Base-by-base conservation (phyloP, 2,329 filamentous ascomycete genomes). In the Fusarium bactridioides region DNA sequence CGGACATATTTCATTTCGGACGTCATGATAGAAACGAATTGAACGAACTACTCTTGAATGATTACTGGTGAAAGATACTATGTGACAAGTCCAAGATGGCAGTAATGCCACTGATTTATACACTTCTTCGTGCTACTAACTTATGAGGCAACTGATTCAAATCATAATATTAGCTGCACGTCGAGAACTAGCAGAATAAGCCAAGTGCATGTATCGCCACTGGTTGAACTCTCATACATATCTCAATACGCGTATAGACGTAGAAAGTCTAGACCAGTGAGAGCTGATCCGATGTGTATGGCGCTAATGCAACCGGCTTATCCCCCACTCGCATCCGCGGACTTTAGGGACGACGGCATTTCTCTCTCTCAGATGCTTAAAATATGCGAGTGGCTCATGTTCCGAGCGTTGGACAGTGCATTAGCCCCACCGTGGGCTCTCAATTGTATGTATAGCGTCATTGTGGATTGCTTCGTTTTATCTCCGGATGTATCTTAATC, bases 41-140 rank as follows among this genome's bases (percentile, higher is more conserved):
- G 5, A 13, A 21, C 2, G 3, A 25, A 35, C 1, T 23, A 21
- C 7, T 19, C 2, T 2, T 23, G 11, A 7, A 19, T 23, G 16
- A 45, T 15, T 7, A 2, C 5, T 8, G 16, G 16, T 35, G 18
- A 13, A 18, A 48, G 15, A 31, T 18, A 31, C 29, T 21, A 2
- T 15, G 3, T 6, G 18, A 1, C 10, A 3, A 21, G 11, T 7
- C 1, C 2, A 5, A 4, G 9, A 19, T 25, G n/a, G 16, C 29
- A 15, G 9, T 7, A 21, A 35, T 35, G 9, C 31, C 48, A 15
- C 31, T 11, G 18, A 13, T 1, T 25, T 15, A 51, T 25, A 8
- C 9, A 4, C 0, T 6, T 21, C 0, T 33, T 15, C 31, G 21
- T 21, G 2, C 6, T 15, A 10, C 18, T 2, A 4, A 5, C 7